Evolutionary conservation across 1,284 basidiomycete genomes (phyloP).

Genomic region (Gomphus bonarii): DNA sequence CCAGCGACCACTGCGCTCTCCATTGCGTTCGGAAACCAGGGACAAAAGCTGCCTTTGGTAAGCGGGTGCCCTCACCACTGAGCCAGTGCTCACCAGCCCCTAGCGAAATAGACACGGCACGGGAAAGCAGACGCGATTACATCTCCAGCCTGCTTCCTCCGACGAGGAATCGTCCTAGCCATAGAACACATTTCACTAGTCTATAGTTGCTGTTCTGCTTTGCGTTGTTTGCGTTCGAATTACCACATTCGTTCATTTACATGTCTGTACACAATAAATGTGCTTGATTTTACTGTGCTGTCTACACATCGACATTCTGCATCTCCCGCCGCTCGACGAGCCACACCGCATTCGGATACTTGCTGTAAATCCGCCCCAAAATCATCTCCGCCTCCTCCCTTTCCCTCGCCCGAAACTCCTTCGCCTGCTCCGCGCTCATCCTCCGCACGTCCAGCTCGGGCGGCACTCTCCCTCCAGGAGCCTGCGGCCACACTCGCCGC

Average conservation of each 20-base stretch:
- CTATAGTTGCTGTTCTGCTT: background rate
- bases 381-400: background rate
- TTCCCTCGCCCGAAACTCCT: background rate
- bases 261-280: conserved; percentile 7
- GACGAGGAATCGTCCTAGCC: conserved; percentile 31
- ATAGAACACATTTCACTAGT: background rate
- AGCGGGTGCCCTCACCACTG: conserved; percentile 18
- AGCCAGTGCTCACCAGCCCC: conserved; percentile 12
- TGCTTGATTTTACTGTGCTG: background rate
- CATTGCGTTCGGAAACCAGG: conserved; percentile 85
- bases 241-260: background rate
- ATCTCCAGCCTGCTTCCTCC: conserved; percentile 34
- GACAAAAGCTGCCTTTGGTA: conserved; percentile 82
- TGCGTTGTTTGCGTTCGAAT: background rate
- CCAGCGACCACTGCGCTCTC: conserved; percentile 87
- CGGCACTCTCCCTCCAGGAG: conserved; percentile 22
- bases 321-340: background rate
- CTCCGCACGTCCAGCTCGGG: conserved; percentile 16
- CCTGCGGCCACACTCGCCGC: conserved; percentile 26
- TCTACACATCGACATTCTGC: background rate
- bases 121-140: conserved; percentile 37
- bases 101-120: conserved; percentile 64
- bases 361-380: background rate
- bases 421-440: conserved; percentile 19
- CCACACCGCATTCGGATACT: conserved; percentile 2